Conservation (phyloP, 768 basidiomycete species). For the Dictyophora rubrovolvata region DNA sequence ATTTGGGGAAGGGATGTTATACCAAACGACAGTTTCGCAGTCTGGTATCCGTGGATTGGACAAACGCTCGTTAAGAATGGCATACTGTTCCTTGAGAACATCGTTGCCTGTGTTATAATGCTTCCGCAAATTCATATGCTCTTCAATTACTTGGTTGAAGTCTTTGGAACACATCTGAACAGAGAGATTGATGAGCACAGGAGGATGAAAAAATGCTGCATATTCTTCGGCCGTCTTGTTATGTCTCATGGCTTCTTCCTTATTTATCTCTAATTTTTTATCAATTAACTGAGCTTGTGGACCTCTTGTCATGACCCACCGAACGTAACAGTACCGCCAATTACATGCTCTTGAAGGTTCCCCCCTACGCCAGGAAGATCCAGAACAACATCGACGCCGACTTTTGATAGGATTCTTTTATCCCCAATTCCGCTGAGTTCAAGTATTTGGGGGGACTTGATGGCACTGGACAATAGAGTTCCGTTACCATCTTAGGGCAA, state of each 20-base stretch:
- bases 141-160: not conserved
- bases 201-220: not conserved
- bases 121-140: too few species aligned
- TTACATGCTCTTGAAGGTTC: conserved; percentile 26
- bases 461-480: conserved; percentile 34
- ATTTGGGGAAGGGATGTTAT: too few species aligned
- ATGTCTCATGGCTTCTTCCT: too few species aligned
- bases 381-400: conserved; percentile 21
- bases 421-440: conserved; percentile 31
- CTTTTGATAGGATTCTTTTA: conserved; percentile 18
- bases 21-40: too few species aligned
- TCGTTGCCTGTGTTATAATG: too few species aligned
- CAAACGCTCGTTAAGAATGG: too few species aligned
- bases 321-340: not conserved
- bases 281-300: not conserved
- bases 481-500: too few species aligned
- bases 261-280: not conserved
- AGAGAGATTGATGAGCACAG: not conserved
- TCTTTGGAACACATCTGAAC: not conserved
- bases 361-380: conserved; percentile 30
- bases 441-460: conserved; percentile 42
- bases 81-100: too few species aligned
- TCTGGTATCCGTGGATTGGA: too few species aligned
- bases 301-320: not conserved
- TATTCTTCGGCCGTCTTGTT: not conserved